Conservation (phyloP, 2,329 filamentous ascomycete genomes). For the Periconia macrospinosa region DNA sequence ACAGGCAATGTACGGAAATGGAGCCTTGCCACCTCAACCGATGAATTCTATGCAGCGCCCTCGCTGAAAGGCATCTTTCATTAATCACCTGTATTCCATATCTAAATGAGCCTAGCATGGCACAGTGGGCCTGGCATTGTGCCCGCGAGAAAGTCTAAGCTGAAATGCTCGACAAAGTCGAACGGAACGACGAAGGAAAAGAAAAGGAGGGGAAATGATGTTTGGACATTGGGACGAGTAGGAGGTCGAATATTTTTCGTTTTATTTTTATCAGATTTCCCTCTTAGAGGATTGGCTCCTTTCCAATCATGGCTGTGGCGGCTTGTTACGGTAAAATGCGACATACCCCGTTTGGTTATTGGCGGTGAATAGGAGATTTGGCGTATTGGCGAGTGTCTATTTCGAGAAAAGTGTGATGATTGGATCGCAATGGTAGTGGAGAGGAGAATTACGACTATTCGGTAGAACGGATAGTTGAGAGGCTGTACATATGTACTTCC, state of each 20-base stretch:
- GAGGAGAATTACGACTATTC: too few relatives aligned
- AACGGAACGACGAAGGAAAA: not conserved
- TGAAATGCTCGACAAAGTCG: not conserved
- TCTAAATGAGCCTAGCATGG: not conserved
- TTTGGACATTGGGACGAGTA: not conserved
- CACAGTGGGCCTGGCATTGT: not conserved
- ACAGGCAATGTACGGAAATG: conserved; percentile 53
- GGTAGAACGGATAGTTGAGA: not conserved
- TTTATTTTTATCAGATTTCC: not conserved
- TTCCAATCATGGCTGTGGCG: not conserved
- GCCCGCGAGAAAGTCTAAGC: not conserved
- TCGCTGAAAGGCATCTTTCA: conserved; percentile 33
- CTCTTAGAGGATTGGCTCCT: not conserved
- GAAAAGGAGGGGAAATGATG: not conserved
- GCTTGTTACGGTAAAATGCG: not conserved
- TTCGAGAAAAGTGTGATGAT: not conserved
- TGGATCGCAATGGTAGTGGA: too few relatives aligned
- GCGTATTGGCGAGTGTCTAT: not conserved
- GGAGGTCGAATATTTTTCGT: not conserved
- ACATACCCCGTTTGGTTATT: not conserved
- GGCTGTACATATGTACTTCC: not conserved
- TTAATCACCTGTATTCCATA: not conserved
- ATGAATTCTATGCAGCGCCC: conserved; percentile 55
- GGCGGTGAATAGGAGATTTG: not conserved
- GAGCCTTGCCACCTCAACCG: conserved; percentile 45